Percentiles rank a stretch among this genome's conserved stretches.
phyloP scores from a whole-genome alignment of 140 eudicot genomes.

The Stevia rebaudiana region DNA sequence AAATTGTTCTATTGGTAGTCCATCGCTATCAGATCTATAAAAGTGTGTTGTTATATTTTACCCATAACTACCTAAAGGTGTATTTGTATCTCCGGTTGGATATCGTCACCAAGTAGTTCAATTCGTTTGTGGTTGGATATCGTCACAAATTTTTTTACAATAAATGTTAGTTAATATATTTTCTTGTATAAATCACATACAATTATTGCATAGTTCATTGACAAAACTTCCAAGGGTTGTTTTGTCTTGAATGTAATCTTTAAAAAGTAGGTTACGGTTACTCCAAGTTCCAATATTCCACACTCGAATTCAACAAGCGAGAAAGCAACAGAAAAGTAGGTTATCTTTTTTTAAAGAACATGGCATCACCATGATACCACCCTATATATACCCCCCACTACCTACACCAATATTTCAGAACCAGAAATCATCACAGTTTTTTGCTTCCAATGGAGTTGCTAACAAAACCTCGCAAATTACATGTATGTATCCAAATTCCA shows the following conservation, averaged over 20 bases:
- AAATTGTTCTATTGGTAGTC: too few species aligned
- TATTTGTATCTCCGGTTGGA: too few species aligned
- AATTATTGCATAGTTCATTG: slow-evolving; percentile 14
- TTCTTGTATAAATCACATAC: not conserved
- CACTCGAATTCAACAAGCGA: slow-evolving; percentile 16
- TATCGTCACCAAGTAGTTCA: too few species aligned
- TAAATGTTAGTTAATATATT: too few species aligned
- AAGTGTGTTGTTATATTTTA: too few species aligned
- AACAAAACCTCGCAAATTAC: slow-evolving; percentile 22
- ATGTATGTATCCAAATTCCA: slow-evolving; percentile 23
- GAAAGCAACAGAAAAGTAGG: slow-evolving; percentile 24
- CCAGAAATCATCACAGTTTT: not conserved
- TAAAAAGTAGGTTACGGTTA: slow-evolving; percentile 15
- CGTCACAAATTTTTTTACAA: too few species aligned
- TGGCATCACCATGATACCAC: slow-evolving; percentile 12
- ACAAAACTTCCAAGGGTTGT: slow-evolving; percentile 28
- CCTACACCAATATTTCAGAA: slow-evolving; percentile 7
- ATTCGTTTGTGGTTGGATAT: too few species aligned
- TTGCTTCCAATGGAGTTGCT: slow-evolving; percentile 32
- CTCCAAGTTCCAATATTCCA: slow-evolving; percentile 26
- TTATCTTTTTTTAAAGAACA: slow-evolving; percentile 7
- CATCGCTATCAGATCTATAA: too few species aligned
- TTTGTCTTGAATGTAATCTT: slow-evolving; percentile 14
- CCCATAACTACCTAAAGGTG: too few species aligned
- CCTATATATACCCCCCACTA: slow-evolving; percentile 13